Percentiles rank a stretch among this genome's conserved stretches.
Evolutionary conservation across 2,329 filamentous ascomycete species (phyloP).

Genomic region (Onygenales sp.): DNA sequence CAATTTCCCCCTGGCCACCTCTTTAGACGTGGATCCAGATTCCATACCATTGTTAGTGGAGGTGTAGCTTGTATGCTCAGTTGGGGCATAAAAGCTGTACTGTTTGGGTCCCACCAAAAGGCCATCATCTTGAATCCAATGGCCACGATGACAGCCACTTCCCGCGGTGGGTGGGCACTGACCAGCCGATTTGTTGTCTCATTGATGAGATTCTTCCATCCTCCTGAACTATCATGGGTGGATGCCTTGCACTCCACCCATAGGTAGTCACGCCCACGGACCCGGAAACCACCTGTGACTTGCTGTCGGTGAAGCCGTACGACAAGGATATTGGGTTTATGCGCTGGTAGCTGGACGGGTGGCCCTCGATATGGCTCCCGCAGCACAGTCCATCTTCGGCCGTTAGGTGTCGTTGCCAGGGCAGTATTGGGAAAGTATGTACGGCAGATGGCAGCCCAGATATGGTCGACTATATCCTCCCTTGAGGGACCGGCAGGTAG

Average conservation of each 20-base stretch:
- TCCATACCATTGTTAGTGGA: not conserved
- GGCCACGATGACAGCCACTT: not conserved
- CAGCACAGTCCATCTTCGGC: not conserved
- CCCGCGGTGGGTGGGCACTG: not conserved
- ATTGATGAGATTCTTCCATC: slow-evolving; percentile 3
- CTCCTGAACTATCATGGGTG: not conserved
- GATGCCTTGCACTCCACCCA: slow-evolving; percentile 3
- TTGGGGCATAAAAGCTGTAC: not conserved
- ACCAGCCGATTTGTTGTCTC: not conserved
- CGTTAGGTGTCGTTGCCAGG: not conserved
- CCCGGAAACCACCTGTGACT: not conserved
- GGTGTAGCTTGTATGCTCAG: not conserved
- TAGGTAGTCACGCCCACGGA: not conserved
- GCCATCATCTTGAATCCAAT: slow-evolving; percentile 1
- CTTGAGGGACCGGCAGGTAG: too few species aligned
- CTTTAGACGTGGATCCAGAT: not conserved
- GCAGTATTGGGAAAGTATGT: not conserved
- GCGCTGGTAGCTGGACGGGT: not conserved
- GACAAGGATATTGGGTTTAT: not conserved
- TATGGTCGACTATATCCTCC: not conserved
- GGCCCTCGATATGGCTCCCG: not conserved
- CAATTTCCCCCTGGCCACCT: not conserved
- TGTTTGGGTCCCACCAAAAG: not conserved
- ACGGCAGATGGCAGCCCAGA: not conserved
- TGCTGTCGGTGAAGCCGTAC: not conserved